Base-by-base conservation (phyloP, 805 yeast genomes). In the fission yeast (Schizosaccharomyces pombe) region DNA sequence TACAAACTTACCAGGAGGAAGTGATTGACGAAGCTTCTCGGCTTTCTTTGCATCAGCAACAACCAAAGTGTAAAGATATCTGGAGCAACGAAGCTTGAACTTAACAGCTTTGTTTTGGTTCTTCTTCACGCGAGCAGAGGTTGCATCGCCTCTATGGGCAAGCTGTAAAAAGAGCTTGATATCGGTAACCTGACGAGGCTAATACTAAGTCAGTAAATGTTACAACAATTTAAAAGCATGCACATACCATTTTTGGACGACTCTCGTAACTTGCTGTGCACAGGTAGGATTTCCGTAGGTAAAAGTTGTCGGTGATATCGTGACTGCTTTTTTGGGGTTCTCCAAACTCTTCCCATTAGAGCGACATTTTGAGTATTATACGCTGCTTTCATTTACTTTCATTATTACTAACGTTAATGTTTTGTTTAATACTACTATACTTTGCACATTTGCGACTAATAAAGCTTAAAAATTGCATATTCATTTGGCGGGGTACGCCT, bases 61-160 rank as follows among this genome's bases (percentile, higher is more conserved):
- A 65, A 83, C 83, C 73, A 89, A 78, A 66, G 98, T 91, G 84
- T 91, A 91, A 69, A 85, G 80, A 78, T 83, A 72, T 72, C 77
- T 85, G 62, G 95, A 68, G 73, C 96, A 95, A 80, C 97, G 86
- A 69, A 91, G 85, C 84, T 91, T 91, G 87, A 91, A 91, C 76
- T 91, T 91, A 77, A 95, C 86, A 75, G 83, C 91, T 75, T 82
- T 82, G 80, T 77, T 76, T 70, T 77, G 72, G 86, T 85, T 85
- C 76, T 81, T 79, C 82, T 91, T 91, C 78, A 91, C 83, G 70
- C 87, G 80, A 67, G 94, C 95, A 62, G 82, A 73, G 74, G 78
- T 78, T 70, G 91, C 85, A 79, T 87, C 97, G 68, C 86, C 78
- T 79, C 96, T 67, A 58, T 65, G 62, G 55, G 71, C 85, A 72